These are phyloP conservation scores for Talaromyces pinophilus DNA, from an alignment of 2,329 filamentous ascomycete genomes.

Conservation along the genomic window DNA sequence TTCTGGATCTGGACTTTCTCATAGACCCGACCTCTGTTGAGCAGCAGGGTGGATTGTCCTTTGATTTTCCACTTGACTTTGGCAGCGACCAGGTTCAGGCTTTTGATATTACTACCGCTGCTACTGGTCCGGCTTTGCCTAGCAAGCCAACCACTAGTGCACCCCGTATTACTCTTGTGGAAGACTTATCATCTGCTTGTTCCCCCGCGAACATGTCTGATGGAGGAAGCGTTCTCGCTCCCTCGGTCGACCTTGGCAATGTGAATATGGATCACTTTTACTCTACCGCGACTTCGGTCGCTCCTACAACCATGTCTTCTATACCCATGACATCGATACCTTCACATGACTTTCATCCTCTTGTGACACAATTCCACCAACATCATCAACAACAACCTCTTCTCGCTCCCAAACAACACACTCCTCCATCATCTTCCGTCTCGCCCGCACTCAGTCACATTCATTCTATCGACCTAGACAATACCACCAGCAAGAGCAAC, in stretches of 20 bases:
- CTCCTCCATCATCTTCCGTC: conserved; percentile 13
- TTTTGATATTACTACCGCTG: conserved; percentile 1
- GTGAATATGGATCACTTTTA: conserved; percentile 19
- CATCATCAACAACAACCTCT: conserved; percentile 21
- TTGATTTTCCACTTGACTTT: conserved; percentile 21
- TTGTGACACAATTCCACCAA: conserved; percentile 16
- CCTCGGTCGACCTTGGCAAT: conserved; percentile 16
- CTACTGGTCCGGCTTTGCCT: background rate
- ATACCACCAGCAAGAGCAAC: background rate
- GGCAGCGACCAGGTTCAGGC: conserved; percentile 2
- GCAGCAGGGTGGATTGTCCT: conserved; percentile 12
- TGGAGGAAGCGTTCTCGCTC: conserved; percentile 12
- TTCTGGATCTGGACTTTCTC: conserved; percentile 20
- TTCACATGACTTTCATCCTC: conserved; percentile 10
- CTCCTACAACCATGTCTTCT: conserved; percentile 17
- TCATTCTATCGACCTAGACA: conserved; percentile 5
- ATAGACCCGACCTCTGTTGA: conserved; percentile 7
- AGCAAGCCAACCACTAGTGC: conserved; percentile 6
- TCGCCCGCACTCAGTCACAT: conserved; percentile 16
- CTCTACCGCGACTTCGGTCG: conserved; percentile 9
- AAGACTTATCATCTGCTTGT: conserved; percentile 15
- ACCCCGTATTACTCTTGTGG: conserved; percentile 5
- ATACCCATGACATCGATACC: conserved; percentile 14
- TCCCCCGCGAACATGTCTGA: conserved; percentile 19
- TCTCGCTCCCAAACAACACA: conserved; percentile 19